Evolutionary conservation across 768 basidiomycete genomes (phyloP), one percentile per base, ranked within the genome.

Genomic region (Macrolepiota dolichaula): DNA sequence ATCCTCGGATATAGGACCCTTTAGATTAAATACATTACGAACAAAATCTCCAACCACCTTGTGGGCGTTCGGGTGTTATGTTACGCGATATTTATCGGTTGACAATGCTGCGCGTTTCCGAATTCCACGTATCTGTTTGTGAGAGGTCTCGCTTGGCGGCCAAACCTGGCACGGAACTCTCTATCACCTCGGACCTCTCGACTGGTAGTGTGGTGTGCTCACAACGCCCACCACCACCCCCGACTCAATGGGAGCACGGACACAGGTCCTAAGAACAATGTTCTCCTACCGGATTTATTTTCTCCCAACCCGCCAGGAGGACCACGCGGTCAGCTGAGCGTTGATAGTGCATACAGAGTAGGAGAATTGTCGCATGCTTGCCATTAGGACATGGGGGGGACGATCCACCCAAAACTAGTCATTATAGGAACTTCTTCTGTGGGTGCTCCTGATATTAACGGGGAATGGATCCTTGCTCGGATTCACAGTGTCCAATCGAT

Each of bases 271-370:
- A 72, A 77, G 69, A 55, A 77, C 81, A 3, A 82, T 75, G 0
- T 0, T 87, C 84, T 69, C 82, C 83, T 1, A 81, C 77, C 0
- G 69, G 73, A 0, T 88, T 89, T 67, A 55, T 89, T 22, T n/a
- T n/a, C n/a, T n/a, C n/a, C n/a, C n/a, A n/a, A n/a, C n/a, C n/a
- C n/a, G n/a, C n/a, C n/a, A n/a, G n/a, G n/a, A n/a, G n/a, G n/a
- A n/a, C n/a, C n/a, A n/a, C n/a, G n/a, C n/a, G n/a, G n/a, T n/a
- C n/a, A n/a, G n/a, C n/a, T n/a, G n/a, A n/a, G n/a, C n/a, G n/a
- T n/a, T n/a, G n/a, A n/a, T n/a, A 32, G 29, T 32, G 24, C 4
- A 12, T 13, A 9, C 13, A 6, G 47, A 13, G 4, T 42, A 12
- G 12, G 40, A 3, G 2, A 4, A 11, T 42, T 32, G 29, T 32